Conservation (phyloP, 306 rosid species). For the Cicer pinnatifidum region DNA sequence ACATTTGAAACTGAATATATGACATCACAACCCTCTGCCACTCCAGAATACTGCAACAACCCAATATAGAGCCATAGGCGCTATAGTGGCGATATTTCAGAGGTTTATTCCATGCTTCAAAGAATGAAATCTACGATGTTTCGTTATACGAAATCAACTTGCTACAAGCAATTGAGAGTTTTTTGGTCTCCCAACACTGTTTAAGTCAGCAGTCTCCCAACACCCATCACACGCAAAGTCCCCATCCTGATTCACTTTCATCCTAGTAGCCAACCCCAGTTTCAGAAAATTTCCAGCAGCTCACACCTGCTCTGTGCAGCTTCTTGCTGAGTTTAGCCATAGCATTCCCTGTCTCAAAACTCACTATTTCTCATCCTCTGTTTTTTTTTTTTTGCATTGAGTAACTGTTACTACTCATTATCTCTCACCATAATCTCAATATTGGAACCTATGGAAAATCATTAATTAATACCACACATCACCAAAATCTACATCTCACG, state of each 20-base stretch:
- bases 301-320: neutral
- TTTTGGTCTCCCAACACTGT: conserved; percentile 23
- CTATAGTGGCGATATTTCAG: neutral
- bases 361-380: conserved; percentile 5
- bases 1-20: conserved; percentile 11
- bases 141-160: neutral
- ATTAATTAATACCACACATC: too few relatives aligned
- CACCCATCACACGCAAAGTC: neutral
- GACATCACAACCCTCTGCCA: neutral
- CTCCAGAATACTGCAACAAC: conserved; percentile 14
- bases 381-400: neutral
- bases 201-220: neutral
- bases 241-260: neutral
- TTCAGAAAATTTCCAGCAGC: neutral
- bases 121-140: conserved; percentile 12
- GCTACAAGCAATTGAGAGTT: neutral
- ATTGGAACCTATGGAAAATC: neutral
- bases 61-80: neutral
- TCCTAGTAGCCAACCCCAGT: conserved; percentile 1
- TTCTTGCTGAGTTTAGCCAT: neutral
- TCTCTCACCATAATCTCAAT: neutral
- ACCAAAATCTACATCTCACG: too few relatives aligned
- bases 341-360: conserved; percentile 1
- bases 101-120: conserved; percentile 15
- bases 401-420: neutral